phyloP scores from a whole-genome alignment of 371 early-diverging fungal species.

The Massospora cicadina region DNA sequence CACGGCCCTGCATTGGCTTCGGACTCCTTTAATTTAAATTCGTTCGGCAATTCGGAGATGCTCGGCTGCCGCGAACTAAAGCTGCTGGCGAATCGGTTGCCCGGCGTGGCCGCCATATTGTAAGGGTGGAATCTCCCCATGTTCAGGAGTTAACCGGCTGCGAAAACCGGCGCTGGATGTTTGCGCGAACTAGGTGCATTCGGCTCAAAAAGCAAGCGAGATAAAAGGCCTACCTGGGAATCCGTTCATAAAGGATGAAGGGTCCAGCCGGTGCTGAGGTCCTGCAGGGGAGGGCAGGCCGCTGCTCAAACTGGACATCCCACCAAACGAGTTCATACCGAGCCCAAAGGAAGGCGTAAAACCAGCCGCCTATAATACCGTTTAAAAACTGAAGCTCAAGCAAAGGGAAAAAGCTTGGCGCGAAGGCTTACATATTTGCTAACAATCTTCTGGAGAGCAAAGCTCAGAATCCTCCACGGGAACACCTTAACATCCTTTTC shows the following conservation, averaged over 20 bases:
- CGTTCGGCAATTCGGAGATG: neutral
- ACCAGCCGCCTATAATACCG: conserved; percentile 4
- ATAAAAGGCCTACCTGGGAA: neutral
- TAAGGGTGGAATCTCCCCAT: conserved; percentile 3
- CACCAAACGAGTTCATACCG: neutral
- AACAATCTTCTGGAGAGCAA: conserved; percentile 53
- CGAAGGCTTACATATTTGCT: conserved; percentile 27
- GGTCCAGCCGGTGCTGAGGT: neutral
- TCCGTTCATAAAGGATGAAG: neutral
- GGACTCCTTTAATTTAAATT: neutral
- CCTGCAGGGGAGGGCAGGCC: conserved; percentile 9
- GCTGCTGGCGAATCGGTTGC: neutral
- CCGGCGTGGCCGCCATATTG: neutral
- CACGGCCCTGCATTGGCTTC: neutral
- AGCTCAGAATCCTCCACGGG: conserved; percentile 44
- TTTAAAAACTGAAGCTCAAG: neutral
- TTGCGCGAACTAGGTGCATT: conserved; percentile 6
- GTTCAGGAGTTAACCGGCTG: conserved; percentile 7
- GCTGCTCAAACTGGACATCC: neutral
- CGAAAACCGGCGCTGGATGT: conserved; percentile 8
- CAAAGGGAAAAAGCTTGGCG: too few relatives aligned
- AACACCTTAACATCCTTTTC: conserved; percentile 77
- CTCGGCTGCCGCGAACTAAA: neutral
- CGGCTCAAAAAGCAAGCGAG: neutral
- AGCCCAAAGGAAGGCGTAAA: conserved; percentile 1